Conservation (phyloP, 495 filamentous ascomycete species). For the Xylaria bambusicola region DNA sequence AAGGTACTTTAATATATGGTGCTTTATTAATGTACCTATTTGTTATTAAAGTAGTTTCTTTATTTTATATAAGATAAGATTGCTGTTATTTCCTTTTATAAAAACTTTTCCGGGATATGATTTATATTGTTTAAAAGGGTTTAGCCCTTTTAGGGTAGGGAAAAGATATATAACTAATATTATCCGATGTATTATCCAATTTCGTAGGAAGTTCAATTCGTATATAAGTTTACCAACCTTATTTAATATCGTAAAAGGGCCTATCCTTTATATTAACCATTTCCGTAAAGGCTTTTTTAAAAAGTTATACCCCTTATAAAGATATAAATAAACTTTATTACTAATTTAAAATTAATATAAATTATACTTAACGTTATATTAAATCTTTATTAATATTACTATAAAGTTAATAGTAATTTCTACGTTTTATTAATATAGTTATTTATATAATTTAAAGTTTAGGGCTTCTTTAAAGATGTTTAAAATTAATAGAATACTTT, state of each 20-base stretch:
- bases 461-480: neutral
- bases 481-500: conserved; percentile 1
- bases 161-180: neutral
- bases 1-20: neutral
- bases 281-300: neutral
- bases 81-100: neutral
- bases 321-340: conserved; percentile 3
- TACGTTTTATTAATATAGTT: neutral
- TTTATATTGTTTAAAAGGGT: neutral
- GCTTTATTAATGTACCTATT: neutral
- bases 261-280: neutral
- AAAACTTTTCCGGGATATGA: neutral
- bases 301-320: neutral
- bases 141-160: no score
- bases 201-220: neutral
- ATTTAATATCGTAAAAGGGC: neutral
- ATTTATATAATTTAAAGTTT: neutral
- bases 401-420: neutral
- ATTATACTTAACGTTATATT: neutral
- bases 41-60: neutral
- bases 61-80: conserved; percentile 5
- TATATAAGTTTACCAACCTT: neutral
- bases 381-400: neutral
- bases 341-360: neutral
- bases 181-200: neutral